These are phyloP conservation scores for Zymoseptoria tritici DNA, from an alignment of 2,329 filamentous ascomycete species.

Conservation along the genomic window DNA sequence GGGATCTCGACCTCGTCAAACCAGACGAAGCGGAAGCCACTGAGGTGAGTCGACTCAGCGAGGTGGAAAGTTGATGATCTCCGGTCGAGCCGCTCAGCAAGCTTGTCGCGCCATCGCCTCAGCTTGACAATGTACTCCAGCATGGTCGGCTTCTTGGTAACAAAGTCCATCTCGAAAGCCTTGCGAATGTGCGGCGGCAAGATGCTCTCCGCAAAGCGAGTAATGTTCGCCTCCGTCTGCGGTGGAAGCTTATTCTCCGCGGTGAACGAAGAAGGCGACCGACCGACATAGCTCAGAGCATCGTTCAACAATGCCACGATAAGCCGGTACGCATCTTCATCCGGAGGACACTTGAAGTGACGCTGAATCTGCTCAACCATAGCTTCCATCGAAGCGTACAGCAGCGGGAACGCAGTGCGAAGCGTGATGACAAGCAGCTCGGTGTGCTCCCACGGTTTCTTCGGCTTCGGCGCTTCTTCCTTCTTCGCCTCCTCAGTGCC, in stretches of 20 bases:
- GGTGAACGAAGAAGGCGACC: slow-evolving; percentile 78
- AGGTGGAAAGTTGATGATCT: slow-evolving; percentile 65
- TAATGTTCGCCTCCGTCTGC: slow-evolving; percentile 93
- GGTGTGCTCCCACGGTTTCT: slow-evolving; percentile 91
- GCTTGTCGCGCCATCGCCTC: slow-evolving; percentile 91
- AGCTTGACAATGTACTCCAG: slow-evolving; percentile 97
- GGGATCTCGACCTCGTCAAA: slow-evolving; percentile 98
- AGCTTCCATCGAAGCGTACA: slow-evolving; percentile 96
- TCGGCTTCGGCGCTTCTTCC: slow-evolving; percentile 44
- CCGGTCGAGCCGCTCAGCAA: slow-evolving; percentile 93
- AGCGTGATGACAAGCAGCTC: slow-evolving; percentile 93
- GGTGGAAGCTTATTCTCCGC: slow-evolving; percentile 83
- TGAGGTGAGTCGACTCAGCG: slow-evolving; percentile 81
- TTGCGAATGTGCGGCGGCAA: slow-evolving; percentile 90
- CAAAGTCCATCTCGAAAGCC: slow-evolving; percentile 96
- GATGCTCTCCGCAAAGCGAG: slow-evolving; percentile 91
- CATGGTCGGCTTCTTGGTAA: slow-evolving; percentile 91
- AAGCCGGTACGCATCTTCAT: slow-evolving; percentile 93
- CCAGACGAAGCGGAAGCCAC: slow-evolving; percentile 94
- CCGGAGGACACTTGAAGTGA: slow-evolving; percentile 96
- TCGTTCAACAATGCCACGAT: slow-evolving; percentile 98
- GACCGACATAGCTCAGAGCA: slow-evolving; percentile 82
- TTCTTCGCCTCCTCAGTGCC: slow-evolving; percentile 41
- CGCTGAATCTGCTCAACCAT: slow-evolving; percentile 99
- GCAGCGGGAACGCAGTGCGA: slow-evolving; percentile 91